These are phyloP conservation scores for Leccinum rimulosum DNA, from an alignment of 768 basidiomycete species.

Conservation along the genomic window DNA sequence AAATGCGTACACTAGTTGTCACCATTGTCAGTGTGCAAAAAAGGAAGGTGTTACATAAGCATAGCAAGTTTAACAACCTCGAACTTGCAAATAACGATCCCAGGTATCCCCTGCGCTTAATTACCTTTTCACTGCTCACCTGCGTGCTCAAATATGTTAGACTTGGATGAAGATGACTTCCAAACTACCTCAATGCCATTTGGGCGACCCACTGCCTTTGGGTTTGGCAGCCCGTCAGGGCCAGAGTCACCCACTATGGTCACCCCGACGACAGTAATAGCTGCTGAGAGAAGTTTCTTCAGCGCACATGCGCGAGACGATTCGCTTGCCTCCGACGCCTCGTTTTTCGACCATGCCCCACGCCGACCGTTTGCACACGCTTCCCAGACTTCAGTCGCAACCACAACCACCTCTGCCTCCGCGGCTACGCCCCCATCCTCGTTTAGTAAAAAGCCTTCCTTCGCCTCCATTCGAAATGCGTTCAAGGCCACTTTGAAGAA, in stretches of 20 bases:
- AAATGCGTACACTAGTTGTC: neutral
- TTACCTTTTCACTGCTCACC: too few species aligned
- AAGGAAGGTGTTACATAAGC: too few species aligned
- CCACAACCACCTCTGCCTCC: slow-evolving; percentile 34
- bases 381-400: slow-evolving; percentile 67
- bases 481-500: slow-evolving; percentile 64
- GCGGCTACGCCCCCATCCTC: slow-evolving; percentile 34
- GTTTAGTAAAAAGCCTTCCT: slow-evolving; percentile 79
- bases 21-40: too few species aligned
- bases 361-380: slow-evolving; percentile 67
- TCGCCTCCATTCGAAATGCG: slow-evolving; percentile 83
- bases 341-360: slow-evolving; percentile 58
- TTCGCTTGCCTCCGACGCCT: slow-evolving; percentile 77
- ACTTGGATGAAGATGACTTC: too few species aligned
- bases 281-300: slow-evolving; percentile 60
- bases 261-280: slow-evolving; percentile 45
- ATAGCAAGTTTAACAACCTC: too few species aligned
- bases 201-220: slow-evolving; percentile 28
- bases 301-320: slow-evolving; percentile 64
- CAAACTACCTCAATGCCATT: too few species aligned
- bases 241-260: slow-evolving; percentile 64
- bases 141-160: too few species aligned
- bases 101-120: too few species aligned
- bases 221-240: slow-evolving; percentile 49
- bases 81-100: too few species aligned